phyloP scores from a whole-genome alignment of 164 flowering plant species.

The Umbilicus rupestris region DNA sequence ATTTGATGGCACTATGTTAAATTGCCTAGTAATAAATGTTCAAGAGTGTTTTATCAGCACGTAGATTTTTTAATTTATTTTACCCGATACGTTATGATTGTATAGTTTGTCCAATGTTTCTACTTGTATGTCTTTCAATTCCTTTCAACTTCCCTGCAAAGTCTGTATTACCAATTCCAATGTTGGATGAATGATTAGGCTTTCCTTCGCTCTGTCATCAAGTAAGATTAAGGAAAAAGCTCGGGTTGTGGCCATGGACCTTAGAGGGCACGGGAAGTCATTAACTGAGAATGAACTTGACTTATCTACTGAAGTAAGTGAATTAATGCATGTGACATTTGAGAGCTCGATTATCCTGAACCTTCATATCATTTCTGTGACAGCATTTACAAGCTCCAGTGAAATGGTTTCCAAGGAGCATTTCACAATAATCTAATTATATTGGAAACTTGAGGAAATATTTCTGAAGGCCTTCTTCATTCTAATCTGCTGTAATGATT shows the following conservation, averaged over 20 bases:
- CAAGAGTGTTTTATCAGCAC: too few relatives aligned
- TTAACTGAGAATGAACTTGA: constrained; percentile 70
- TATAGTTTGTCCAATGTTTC: neutral
- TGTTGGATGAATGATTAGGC: constrained; percentile 32
- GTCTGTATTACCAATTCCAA: neutral
- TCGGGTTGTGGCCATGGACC: constrained; percentile 83
- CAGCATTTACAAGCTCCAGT: neutral
- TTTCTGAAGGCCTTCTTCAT: neutral
- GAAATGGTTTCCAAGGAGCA: neutral
- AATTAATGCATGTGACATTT: too few relatives aligned
- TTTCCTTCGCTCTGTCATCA: constrained; percentile 84
- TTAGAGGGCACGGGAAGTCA: constrained; percentile 95
- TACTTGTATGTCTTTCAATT: neutral
- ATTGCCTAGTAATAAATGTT: neutral
- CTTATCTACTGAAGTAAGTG: constrained; percentile 67
- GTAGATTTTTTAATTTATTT: neutral
- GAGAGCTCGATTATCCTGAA: too few relatives aligned
- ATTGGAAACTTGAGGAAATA: neutral
- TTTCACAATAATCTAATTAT: neutral
- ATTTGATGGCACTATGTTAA: neutral
- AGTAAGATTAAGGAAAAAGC: constrained; percentile 75
- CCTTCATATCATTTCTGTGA: neutral
- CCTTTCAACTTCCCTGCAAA: neutral
- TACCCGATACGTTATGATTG: neutral
- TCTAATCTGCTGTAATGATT: neutral